These are phyloP conservation scores for Cladosporium sp. DNA, from an alignment of 2,329 filamentous ascomycete genomes.

Conservation along the genomic window DNA sequence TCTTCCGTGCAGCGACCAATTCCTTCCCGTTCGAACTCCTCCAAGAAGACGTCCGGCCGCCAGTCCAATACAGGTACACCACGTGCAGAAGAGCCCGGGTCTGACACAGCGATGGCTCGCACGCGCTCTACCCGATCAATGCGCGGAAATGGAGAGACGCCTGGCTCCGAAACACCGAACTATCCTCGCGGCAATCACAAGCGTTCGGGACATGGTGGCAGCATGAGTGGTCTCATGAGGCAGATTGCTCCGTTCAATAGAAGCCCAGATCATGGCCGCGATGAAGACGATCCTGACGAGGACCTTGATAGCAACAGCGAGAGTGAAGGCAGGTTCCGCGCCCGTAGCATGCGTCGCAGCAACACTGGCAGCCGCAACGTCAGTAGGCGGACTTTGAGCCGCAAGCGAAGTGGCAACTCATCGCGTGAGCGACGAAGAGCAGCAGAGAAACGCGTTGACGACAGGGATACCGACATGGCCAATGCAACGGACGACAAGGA, in stretches of 20 bases:
- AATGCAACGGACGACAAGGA: background rate
- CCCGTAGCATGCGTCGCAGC: constrained; percentile 5
- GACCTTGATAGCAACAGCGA: constrained; percentile 11
- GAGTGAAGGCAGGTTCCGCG: constrained; percentile 4
- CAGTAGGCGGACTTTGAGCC: constrained; percentile 11
- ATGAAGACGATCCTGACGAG: constrained; percentile 33
- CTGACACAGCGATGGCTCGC: constrained; percentile 35
- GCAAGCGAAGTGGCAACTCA: constrained; percentile 10
- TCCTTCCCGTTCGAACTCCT: constrained; percentile 24
- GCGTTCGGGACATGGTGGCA: constrained; percentile 14
- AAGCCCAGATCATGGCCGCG: constrained; percentile 32
- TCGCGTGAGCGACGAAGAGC: background rate
- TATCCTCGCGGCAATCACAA: constrained; percentile 7
- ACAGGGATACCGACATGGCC: constrained; percentile 9
- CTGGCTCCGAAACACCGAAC: constrained; percentile 5
- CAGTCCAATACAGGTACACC: constrained; percentile 48
- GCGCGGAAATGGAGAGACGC: constrained; percentile 27
- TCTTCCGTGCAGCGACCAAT: constrained; percentile 42
- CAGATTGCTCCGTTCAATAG: constrained; percentile 36
- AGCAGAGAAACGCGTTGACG: background rate
- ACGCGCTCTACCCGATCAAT: constrained; percentile 40
- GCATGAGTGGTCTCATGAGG: constrained; percentile 35
- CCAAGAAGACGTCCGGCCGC: constrained; percentile 34
- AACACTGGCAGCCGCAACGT: constrained; percentile 7
- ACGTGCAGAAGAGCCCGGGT: constrained; percentile 20